Evolutionary conservation across 768 basidiomycete genomes (phyloP), one percentile per base, ranked within the genome.

Genomic region (Leccinellum albellum): DNA sequence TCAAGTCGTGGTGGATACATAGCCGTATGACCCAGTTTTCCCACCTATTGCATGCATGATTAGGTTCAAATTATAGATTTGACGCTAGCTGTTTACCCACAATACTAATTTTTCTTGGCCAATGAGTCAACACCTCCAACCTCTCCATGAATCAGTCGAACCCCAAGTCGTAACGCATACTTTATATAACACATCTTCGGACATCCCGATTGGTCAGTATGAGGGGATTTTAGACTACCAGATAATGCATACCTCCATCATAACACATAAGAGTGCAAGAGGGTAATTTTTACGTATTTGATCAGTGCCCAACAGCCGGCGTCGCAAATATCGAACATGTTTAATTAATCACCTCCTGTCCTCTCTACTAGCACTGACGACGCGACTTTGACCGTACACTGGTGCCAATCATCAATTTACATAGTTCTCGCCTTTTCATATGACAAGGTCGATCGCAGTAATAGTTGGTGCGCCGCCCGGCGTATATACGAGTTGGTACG

Each of bases 1-100:
- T 75, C 85, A 15, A 81, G 76, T 66, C 82, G 86, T 54, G 85
- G 87, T 42, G 87, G 87, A 40, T 92, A 92, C 71, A 84, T 90
- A 56, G 79, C 89, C 40, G 89, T 91, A 64, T 90, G 77, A 75
- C 42, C 45, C 51, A 44, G 37, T 37, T 4, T 37, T 3, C 10
- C 37, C 9, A 33, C 33, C 17, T 37, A n/a, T 37, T 9, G 17
- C 37, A 37, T 37, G 37, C 37, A 37, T n/a, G 37, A 37, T 37
- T 37, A 37, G 37, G 37, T 56, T 58, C 37, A 32, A 45, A 47
- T 45, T 7, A 50, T 57, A 59, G 51, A 60, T 29, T 55, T 45
- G 51, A 51, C 44, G 14, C 50, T 56, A 53, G 31, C 28, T 53
- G 54, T 57, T 62, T 55, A 47, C 46, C 60, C 37, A 48, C 54